Evolutionary conservation across 2,329 filamentous ascomycete species (phyloP).

Genomic region (Cyclaneusma minus): DNA sequence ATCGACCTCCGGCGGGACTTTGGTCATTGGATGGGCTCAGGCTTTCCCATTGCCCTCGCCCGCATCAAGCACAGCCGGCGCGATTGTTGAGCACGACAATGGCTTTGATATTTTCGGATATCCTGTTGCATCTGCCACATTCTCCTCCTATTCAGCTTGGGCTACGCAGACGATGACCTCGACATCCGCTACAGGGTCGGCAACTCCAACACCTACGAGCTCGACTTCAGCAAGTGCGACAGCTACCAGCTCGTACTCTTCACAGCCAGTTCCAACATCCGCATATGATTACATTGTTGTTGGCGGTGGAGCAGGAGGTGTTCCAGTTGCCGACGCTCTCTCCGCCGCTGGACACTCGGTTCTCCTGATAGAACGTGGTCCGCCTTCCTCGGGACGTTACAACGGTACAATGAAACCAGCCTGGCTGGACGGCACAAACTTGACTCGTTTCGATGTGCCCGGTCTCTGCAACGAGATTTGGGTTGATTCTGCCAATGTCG

Average conservation of each 20-base stretch:
- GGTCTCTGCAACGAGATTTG: slow-evolving; percentile 54
- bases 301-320: slow-evolving; percentile 35
- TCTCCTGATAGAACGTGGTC: slow-evolving; percentile 44
- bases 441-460: slow-evolving; percentile 58
- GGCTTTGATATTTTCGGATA: slow-evolving; percentile 37
- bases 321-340: slow-evolving; percentile 38
- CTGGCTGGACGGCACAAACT: slow-evolving; percentile 41
- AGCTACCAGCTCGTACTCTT: slow-evolving; percentile 30
- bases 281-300: slow-evolving; percentile 39
- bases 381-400: slow-evolving; percentile 35
- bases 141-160: slow-evolving; percentile 20
- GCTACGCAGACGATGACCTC: slow-evolving; percentile 14
- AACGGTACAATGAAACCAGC: slow-evolving; percentile 39
- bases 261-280: slow-evolving; percentile 26
- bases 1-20: slow-evolving; percentile 27
- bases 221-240: slow-evolving; percentile 19
- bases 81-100: slow-evolving; percentile 37
- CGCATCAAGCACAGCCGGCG: slow-evolving; percentile 26
- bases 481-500: slow-evolving; percentile 25
- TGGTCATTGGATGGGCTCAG: slow-evolving; percentile 41
- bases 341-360: slow-evolving; percentile 50
- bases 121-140: slow-evolving; percentile 25
- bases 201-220: slow-evolving; percentile 13
- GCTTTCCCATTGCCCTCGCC: slow-evolving; percentile 22
- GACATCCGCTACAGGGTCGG: slow-evolving; percentile 10